These are phyloP conservation scores for Syncephalastrum racemosum DNA, from an alignment of 371 early-diverging fungal species.

Conservation along the genomic window DNA sequence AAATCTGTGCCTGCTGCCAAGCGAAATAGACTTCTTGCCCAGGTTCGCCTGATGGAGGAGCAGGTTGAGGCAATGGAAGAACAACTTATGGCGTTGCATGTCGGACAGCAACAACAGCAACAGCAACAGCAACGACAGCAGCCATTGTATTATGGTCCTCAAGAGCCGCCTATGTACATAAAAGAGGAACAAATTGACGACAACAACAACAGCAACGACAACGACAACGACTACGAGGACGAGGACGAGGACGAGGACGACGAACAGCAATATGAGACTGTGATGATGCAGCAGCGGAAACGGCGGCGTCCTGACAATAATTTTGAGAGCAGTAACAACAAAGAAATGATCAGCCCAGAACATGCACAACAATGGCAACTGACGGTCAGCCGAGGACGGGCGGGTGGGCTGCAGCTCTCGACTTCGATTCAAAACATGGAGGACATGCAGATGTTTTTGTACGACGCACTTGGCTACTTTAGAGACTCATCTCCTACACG, in stretches of 20 bases:
- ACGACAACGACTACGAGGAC: slow-evolving; percentile 9
- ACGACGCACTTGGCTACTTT: slow-evolving; percentile 26
- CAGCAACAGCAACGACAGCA: slow-evolving; percentile 1
- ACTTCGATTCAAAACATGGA: slow-evolving; percentile 31
- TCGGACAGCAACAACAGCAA: slow-evolving; percentile 8
- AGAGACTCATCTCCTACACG: slow-evolving; percentile 14
- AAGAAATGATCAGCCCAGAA: too few species aligned
- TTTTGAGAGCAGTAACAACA: too few species aligned
- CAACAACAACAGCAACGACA: background rate
- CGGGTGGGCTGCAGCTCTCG: slow-evolving; percentile 27
- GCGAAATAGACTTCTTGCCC: slow-evolving; percentile 32
- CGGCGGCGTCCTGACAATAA: too few species aligned
- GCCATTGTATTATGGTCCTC: slow-evolving; percentile 1
- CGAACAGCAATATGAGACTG: too few species aligned
- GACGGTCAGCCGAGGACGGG: slow-evolving; percentile 14
- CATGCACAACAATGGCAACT: slow-evolving; percentile 24
- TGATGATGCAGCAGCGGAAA: too few species aligned
- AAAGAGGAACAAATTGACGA: too few species aligned
- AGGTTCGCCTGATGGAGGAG: slow-evolving; percentile 34
- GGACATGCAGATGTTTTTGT: slow-evolving; percentile 27
- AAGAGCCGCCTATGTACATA: too few species aligned
- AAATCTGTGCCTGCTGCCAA: slow-evolving; percentile 33
- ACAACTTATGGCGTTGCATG: slow-evolving; percentile 20
- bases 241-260: background rate
- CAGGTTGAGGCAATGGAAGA: slow-evolving; percentile 29